These are phyloP conservation scores for Sphagnum contortum DNA, from an alignment of 225 moss, liverwort and hornwort genomes.

Conservation along the genomic window DNA sequence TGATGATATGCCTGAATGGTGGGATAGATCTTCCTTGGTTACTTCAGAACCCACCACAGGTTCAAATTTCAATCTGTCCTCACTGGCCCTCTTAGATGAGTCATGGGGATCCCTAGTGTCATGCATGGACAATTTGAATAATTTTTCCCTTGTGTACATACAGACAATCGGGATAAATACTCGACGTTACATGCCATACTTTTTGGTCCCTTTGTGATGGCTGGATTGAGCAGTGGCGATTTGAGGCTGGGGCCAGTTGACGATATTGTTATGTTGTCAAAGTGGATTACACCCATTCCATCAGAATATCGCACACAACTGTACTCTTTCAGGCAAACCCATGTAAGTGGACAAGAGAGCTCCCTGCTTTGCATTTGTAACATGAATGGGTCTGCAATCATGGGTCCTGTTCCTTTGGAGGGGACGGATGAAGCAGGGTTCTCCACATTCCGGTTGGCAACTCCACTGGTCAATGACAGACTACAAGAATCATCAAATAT, in stretches of 20 bases:
- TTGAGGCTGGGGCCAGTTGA: constrained; percentile 40
- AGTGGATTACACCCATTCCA: constrained; percentile 66
- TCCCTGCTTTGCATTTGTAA: constrained; percentile 23
- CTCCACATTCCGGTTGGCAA: constrained; percentile 56
- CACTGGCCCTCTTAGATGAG: too few species aligned
- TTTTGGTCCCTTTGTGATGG: constrained; percentile 80
- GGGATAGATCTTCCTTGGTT: too few species aligned
- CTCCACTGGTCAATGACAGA: neutral
- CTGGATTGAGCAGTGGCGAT: constrained; percentile 65
- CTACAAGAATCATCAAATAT: neutral
- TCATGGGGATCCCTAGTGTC: too few species aligned
- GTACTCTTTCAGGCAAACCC: constrained; percentile 58
- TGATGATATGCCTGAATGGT: too few species aligned
- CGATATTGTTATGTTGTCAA: constrained; percentile 23
- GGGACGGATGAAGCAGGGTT: constrained; percentile 67
- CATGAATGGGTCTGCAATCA: constrained; percentile 23
- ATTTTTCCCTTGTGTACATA: neutral
- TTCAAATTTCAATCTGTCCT: too few species aligned
- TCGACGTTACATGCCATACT: constrained; percentile 64
- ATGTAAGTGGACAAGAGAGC: constrained; percentile 3
- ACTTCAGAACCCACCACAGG: too few species aligned
- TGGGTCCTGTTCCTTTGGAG: constrained; percentile 40
- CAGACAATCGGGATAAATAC: constrained; percentile 66
- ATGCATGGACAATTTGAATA: too few species aligned
- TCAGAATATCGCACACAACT: constrained; percentile 33